These are phyloP conservation scores for Pichia sp. DNA, from an alignment of 1,139 yeast genomes.

Conservation along the genomic window DNA sequence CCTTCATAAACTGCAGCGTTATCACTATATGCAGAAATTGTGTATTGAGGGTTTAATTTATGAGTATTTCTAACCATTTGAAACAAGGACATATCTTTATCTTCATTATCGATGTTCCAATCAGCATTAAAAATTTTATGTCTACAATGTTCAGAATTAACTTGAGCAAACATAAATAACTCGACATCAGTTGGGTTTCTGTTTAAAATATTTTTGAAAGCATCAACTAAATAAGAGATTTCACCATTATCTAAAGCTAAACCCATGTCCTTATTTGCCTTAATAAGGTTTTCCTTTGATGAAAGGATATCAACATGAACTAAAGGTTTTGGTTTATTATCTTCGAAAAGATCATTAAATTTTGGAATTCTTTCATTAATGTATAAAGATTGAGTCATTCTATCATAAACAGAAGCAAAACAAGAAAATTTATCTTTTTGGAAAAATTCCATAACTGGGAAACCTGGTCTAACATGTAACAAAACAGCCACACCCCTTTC, in stretches of 20 bases:
- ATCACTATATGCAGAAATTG: conserved; percentile 92
- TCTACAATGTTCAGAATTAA: conserved; percentile 98
- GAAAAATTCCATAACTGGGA: conserved; percentile 53
- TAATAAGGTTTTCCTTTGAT: conserved; percentile 56
- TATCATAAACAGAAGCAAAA: conserved; percentile 73
- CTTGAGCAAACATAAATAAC: conserved; percentile 98
- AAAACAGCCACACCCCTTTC: conserved; percentile 85
- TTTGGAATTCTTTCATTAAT: conserved; percentile 52
- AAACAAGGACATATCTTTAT: conserved; percentile 71
- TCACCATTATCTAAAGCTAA: conserved; percentile 91
- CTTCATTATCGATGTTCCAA: conserved; percentile 88
- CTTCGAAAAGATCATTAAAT: conserved; percentile 65
- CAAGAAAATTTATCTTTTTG: conserved; percentile 41
- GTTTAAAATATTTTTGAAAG: conserved; percentile 66
- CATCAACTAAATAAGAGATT: conserved; percentile 76
- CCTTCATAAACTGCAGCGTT: conserved; percentile 98
- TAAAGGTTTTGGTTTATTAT: conserved; percentile 80
- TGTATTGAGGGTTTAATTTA: conserved; percentile 64
- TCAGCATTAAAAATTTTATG: conserved; percentile 98
- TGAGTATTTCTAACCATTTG: conserved; percentile 97
- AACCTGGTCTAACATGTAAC: conserved; percentile 62
- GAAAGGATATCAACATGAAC: conserved; percentile 61
- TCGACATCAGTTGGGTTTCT: conserved; percentile 98
- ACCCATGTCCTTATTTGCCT: conserved; percentile 80
- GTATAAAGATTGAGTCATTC: conserved; percentile 85